Base-by-base conservation (phyloP, 768 basidiomycete species). In the Lentinula guzmanii region DNA sequence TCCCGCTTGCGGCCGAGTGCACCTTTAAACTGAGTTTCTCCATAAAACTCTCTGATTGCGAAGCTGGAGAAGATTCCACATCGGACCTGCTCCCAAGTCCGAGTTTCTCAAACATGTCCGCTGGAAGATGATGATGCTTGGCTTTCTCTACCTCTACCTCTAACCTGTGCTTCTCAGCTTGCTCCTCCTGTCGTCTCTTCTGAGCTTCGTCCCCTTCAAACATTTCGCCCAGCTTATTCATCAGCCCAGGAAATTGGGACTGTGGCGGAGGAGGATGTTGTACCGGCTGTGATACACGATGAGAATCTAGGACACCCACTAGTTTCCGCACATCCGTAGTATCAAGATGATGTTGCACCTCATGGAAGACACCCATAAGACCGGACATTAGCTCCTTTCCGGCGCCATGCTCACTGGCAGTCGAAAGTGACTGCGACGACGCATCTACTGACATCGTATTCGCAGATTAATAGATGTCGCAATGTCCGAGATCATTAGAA, bases 81-180 rank as follows among this genome's bases (percentile, higher is more conserved):
- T 4, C 24, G 16, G 34, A n/a, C 8, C 15, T 4, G 15, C 35
- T 48, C 35, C 53, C 61, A 18, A 58, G 39, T 16, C 43, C 48
- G 16, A 55, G 37, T 41, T 61, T 59, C 5, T 15, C 18, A 16
- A 43, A 42, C 31, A 33, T 48, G n/a, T 61, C 50, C 24, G 31
- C 8, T 11, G 37, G 34, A 61, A 37, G 50, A 53, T 48, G 50
- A 16, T 18, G 4, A 54, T 54, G 24, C 34, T 51, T 33, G 8
- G 37, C 37, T 53, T 41, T 53, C n/a, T 41, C 18, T 16, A 35
- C 37, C 54, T 56, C 37, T 21, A 41, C 5, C 18, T 51, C 65
- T 64, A 35, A 52, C 52, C 18, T 61, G 58, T 18, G 65, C 46
- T 63, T 61, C 28, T 66, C 59, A 18, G 63, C 63, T 28, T 48